Evolutionary conservation across 495 filamentous ascomycete genomes (phyloP).

Genomic region (Aspergillus baeticus): DNA sequence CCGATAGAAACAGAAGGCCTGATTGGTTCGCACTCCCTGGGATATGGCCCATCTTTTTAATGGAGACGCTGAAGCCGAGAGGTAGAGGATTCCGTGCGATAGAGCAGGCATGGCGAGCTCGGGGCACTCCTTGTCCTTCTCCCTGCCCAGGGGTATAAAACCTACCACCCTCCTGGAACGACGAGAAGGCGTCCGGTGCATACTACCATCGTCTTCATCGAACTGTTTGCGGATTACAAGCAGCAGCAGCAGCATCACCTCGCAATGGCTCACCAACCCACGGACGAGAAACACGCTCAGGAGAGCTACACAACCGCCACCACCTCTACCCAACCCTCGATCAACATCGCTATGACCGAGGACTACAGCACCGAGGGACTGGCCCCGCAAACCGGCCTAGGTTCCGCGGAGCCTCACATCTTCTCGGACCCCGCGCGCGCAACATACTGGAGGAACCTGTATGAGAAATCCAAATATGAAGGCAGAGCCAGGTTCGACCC

Average conservation of each 20-base stretch:
- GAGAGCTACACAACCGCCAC: background rate
- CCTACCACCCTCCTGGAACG: background rate
- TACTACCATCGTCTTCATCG: background rate
- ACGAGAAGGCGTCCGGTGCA: too few species aligned
- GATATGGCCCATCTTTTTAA: background rate
- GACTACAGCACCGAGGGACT: background rate
- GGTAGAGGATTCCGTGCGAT: background rate
- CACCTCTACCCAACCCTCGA: background rate
- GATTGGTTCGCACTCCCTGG: background rate
- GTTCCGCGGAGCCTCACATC: conserved; percentile 10
- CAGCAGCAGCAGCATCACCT: background rate
- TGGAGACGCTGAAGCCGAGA: background rate
- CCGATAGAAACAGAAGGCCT: background rate
- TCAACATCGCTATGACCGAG: background rate
- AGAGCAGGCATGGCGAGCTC: background rate
- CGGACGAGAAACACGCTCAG: background rate
- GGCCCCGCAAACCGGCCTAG: background rate
- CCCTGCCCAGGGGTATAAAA: background rate
- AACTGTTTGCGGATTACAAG: background rate
- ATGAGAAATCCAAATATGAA: conserved; percentile 37
- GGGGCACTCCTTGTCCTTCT: background rate
- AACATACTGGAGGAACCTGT: conserved; percentile 34
- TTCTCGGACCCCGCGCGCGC: conserved; percentile 32
- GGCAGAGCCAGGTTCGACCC: conserved; percentile 50
- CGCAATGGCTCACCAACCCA: background rate